Evolutionary conservation across 2,329 filamentous ascomycete genomes (phyloP).

Genomic region (Xylariaceae sp.): DNA sequence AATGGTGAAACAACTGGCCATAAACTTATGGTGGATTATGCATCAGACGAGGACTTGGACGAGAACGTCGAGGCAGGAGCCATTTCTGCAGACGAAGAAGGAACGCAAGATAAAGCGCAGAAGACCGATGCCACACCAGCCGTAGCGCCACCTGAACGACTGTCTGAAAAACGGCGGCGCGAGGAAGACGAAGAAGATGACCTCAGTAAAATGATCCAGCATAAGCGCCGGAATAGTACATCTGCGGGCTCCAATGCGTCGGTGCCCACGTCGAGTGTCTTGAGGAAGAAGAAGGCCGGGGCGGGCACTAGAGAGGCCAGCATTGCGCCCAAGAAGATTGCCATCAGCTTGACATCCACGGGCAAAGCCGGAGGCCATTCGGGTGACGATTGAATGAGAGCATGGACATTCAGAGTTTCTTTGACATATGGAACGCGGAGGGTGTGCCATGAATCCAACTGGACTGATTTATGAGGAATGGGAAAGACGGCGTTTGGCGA

Average conservation of each 20-base stretch:
- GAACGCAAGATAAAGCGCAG: slow-evolving; percentile 27
- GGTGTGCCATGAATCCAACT: too few relatives aligned
- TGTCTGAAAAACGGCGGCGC: slow-evolving; percentile 84
- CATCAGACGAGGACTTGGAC: slow-evolving; percentile 80
- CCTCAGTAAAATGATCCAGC: slow-evolving; percentile 72
- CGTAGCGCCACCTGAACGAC: slow-evolving; percentile 67
- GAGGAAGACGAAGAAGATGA: slow-evolving; percentile 94
- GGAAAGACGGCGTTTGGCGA: too few relatives aligned
- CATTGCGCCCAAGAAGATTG: slow-evolving; percentile 49
- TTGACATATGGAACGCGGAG: too few relatives aligned
- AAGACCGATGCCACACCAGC: slow-evolving; percentile 34
- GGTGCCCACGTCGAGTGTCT: slow-evolving; percentile 32
- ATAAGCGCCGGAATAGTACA: slow-evolving; percentile 58
- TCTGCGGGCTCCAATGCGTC: slow-evolving; percentile 43
- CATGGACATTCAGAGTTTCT: background rate
- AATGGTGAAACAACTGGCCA: slow-evolving; percentile 62
- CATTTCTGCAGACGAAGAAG: slow-evolving; percentile 29
- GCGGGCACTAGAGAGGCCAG: slow-evolving; percentile 37
- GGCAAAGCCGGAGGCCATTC: slow-evolving; percentile 30
- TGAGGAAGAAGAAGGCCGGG: slow-evolving; percentile 46
- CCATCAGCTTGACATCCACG: slow-evolving; percentile 52
- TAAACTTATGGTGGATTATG: slow-evolving; percentile 85
- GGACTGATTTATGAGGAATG: too few relatives aligned
- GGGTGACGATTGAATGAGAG: slow-evolving; percentile 12
- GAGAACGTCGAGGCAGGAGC: slow-evolving; percentile 56